Evolutionary conservation across 192 early-diverging fungal species (phyloP), one percentile per base, ranked within the genome.

Genomic region (Phycomyces blakesleeanus): DNA sequence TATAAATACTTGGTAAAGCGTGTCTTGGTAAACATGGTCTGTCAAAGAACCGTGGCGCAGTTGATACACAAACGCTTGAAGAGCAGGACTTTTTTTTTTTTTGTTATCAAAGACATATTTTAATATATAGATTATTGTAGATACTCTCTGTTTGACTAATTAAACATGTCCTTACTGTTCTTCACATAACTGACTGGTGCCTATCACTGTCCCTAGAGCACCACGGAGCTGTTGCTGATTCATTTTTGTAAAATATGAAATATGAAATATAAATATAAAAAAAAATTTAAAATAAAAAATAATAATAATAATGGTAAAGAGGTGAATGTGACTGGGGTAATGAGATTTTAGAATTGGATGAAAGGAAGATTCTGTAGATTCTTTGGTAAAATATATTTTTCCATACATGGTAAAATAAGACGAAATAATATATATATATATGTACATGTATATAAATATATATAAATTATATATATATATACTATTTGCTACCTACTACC

Each of bases 381-480:
- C 59, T 61, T 51, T 61, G 44, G 51, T 50, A 37, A 26, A 55
- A 49, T 59, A 38, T 66, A 25, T 59, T 66, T 58, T 59, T 51
- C 64, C 40, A 44, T 26, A 39, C 44, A 57, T 59, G 44, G 59
- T 51, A 61, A 61, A 61, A 61, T 61, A 61, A 49, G 29, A 61
- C 59, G 26, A 60, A 61, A 61, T 22, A 51, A 61, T 41, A 59
- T 38, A 37, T 37, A 34, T 56, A 29, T 56, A 56, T 37, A 56
- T 11, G 9, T 56, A 5, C 7, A 34, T 34, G 7, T 34, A 34
- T 34, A 34, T 34, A 34, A 5, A 34, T 34, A 47, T 12, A 47
- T n/a, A 47, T 41, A 41, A 41, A 41, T 10, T 41, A 41, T 41
- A 41, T 14, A 41, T 10, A 41, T 10, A 41, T 6, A 14, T 14